Evolutionary conservation across 257 asterid genomes (phyloP).

Genomic region (Mitragyna speciosa): DNA sequence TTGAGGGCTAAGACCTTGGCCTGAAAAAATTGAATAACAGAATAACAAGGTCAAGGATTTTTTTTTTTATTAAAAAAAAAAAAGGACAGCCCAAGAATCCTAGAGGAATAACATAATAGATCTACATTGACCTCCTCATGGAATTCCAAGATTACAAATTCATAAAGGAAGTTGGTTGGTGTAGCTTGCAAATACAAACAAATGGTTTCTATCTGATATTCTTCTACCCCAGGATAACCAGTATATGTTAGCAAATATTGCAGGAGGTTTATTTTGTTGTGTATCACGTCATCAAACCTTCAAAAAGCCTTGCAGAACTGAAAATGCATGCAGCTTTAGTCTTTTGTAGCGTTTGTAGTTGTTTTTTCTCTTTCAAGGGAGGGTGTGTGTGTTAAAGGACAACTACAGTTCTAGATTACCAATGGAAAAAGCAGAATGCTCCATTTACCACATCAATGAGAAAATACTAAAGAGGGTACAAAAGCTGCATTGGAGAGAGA

Average conservation of each 20-base stretch:
- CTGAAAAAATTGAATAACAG: constrained; percentile 38
- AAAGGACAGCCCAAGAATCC: too few relatives aligned
- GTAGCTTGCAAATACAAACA: not conserved
- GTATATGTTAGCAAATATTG: not conserved
- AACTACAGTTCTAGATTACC: not conserved
- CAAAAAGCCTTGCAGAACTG: not conserved
- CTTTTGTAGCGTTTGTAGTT: not conserved
- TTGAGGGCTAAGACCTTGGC: constrained; percentile 50
- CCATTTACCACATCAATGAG: not conserved
- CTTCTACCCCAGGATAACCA: not conserved
- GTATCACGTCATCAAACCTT: not conserved
- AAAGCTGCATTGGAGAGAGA: constrained; percentile 15
- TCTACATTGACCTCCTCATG: not conserved
- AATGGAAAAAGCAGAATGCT: not conserved
- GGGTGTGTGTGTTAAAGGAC: not conserved
- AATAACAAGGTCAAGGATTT: not conserved
- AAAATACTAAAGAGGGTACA: not conserved
- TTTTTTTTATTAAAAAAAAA: not conserved
- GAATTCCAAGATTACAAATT: not conserved
- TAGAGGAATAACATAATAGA: not conserved
- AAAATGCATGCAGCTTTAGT: not conserved
- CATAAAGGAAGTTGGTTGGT: not conserved
- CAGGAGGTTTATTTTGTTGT: not conserved
- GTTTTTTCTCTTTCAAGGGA: not conserved
- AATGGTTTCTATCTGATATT: not conserved